Base-by-base conservation (phyloP, 106 monocot genomes). In the Xerophyta viscosa region DNA sequence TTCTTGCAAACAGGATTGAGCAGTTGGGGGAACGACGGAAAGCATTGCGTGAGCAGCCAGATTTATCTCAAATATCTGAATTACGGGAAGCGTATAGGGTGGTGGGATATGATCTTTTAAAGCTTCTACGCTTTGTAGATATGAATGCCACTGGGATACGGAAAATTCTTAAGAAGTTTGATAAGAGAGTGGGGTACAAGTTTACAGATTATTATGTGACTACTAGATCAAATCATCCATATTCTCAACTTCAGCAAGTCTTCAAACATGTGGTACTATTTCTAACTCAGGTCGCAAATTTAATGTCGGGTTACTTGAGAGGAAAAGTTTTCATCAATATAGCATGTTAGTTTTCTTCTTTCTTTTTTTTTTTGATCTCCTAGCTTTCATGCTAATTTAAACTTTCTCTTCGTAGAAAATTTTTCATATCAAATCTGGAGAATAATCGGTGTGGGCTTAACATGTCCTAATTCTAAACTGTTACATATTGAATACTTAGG, bases 251-350 rank as follows among this genome's bases (percentile, higher is more conserved):
- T 7, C 72, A 83, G 20, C 82, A 83, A 59, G 58, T 83, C 31
- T 83, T 83, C 62, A 83, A 83, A 53, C 82, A 83, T 50, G 82
- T 83, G 81, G 82, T 77, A 77, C 37, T 37, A 50, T 18, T 37
- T 37, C 47, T 8, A 37, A 13, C n/a, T n/a, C 15, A 14, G 31
- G n/a, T 19, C 24, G 3, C 15, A 18, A 18, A 22, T 14, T 5
- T 56, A 14, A 22, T 24, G 12, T 37, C 23, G 25, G 6, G 5
- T 10, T 10, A 6, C 7, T 5, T 20, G 13, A 12, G 0, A 31
- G 1, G 3, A 24, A 20, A 47, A 20, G 3, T 2, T 47, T 8
- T 47, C 47, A 8, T 21, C 24, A 1, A 20, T 47, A 47, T 3
- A 18, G 24, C 8, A 20, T 50, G 25, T 50, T 27, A 14, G 10